These are phyloP conservation scores for Citrullus mucosospermus DNA, from an alignment of 306 rosid species.

Conservation along the genomic window DNA sequence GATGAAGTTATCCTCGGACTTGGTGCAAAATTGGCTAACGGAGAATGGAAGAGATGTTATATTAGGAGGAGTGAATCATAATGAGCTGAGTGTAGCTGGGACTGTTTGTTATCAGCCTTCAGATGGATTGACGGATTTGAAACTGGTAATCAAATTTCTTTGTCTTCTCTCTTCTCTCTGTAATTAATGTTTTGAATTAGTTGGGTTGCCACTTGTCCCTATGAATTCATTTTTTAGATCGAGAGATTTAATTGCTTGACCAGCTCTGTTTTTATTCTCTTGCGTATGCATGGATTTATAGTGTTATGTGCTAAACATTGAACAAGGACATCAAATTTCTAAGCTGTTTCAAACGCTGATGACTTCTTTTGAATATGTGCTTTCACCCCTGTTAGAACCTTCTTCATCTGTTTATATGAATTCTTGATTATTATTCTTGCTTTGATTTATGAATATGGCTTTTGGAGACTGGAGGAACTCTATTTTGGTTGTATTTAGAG, in stretches of 20 bases:
- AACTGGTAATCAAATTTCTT: slow-evolving; percentile 24
- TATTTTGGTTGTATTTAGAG: not conserved
- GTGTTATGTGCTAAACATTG: not conserved
- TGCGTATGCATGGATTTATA: not conserved
- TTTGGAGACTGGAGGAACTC: not conserved
- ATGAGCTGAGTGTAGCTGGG: slow-evolving; percentile 20
- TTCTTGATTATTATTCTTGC: not conserved
- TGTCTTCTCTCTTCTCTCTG: not conserved
- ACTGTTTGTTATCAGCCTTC: slow-evolving; percentile 34
- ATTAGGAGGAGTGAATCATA: slow-evolving; percentile 21
- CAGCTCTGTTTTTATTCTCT: not conserved
- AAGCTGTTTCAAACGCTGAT: not conserved
- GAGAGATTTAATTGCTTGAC: not conserved
- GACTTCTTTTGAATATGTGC: not conserved
- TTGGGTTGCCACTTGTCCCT: not conserved
- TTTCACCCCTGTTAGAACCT: not conserved
- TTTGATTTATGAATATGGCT: not conserved
- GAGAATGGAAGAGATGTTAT: slow-evolving; percentile 36
- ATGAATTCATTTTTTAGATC: not conserved
- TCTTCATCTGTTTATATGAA: not conserved
- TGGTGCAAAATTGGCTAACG: slow-evolving; percentile 54
- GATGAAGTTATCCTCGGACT: slow-evolving; percentile 48
- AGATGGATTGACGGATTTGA: slow-evolving; percentile 38
- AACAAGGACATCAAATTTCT: not conserved
- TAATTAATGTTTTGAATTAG: not conserved